Conservation (phyloP, 768 basidiomycete species). For the Strobilomyces echinocephalus region DNA sequence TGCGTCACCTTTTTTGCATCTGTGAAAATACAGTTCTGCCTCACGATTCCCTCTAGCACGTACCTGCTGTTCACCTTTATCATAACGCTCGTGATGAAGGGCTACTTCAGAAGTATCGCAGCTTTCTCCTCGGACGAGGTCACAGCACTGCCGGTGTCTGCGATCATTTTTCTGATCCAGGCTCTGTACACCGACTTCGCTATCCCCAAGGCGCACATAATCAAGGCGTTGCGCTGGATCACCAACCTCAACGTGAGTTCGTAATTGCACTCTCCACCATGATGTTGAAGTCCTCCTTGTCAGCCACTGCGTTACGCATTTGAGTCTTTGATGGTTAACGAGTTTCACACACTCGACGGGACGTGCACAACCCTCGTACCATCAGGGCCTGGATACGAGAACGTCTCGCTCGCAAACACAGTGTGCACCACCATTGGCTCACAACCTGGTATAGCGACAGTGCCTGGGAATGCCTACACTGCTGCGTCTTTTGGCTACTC, state of each 20-base stretch:
- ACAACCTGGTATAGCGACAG: constrained; percentile 34
- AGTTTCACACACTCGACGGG: constrained; percentile 70
- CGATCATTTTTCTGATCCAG: constrained; percentile 34
- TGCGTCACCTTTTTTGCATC: neutral
- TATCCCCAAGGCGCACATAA: constrained; percentile 20
- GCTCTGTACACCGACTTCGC: constrained; percentile 42
- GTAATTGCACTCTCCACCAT: constrained; percentile 35
- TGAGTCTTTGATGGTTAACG: constrained; percentile 73
- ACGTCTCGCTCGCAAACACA: constrained; percentile 32
- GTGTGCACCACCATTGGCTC: constrained; percentile 43
- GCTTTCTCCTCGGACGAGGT: constrained; percentile 50
- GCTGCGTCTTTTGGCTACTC: constrained; percentile 27
- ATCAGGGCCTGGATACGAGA: constrained; percentile 34
- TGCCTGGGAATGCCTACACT: constrained; percentile 41
- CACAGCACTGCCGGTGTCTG: constrained; percentile 38
- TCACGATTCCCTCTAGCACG: constrained; percentile 41
- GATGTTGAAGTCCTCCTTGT: constrained; percentile 25
- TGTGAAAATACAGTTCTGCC: constrained; percentile 22
- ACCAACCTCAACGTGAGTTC: constrained; percentile 51
- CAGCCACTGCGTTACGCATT: constrained; percentile 60
- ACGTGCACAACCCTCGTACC: constrained; percentile 68
- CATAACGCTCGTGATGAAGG: constrained; percentile 62
- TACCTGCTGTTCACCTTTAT: constrained; percentile 50
- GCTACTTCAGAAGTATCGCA: constrained; percentile 65
- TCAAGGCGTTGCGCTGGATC: constrained; percentile 62